Evolutionary conservation across 306 rosid species (phyloP).

Genomic region (Astragalus membranaceus): DNA sequence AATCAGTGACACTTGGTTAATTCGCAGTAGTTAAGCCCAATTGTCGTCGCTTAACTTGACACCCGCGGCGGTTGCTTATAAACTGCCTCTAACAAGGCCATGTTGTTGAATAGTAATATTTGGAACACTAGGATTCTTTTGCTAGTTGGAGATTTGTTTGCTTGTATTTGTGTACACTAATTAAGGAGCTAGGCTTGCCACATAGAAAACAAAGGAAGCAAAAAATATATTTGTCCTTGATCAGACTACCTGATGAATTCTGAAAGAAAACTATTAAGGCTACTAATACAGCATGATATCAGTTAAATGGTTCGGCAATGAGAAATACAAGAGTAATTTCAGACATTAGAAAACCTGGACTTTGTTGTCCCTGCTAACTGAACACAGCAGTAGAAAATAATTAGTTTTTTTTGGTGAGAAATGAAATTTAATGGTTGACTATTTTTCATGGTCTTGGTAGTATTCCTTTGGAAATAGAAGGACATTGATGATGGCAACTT

Average conservation of each 20-base stretch:
- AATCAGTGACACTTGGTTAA: no score
- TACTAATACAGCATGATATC: no score
- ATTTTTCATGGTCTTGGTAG: no score
- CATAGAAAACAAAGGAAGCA: not conserved
- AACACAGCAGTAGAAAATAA: no score
- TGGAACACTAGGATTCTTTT: not conserved
- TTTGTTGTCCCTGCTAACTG: no score
- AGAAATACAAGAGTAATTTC: no score
- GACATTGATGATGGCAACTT: not conserved
- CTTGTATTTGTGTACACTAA: not conserved
- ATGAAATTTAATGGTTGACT: no score
- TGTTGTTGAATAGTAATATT: not conserved
- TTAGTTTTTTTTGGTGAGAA: slow-evolving; percentile 38
- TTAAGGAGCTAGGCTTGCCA: not conserved
- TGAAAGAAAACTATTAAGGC: not conserved
- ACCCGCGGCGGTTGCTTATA: no score
- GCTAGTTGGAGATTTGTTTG: not conserved
- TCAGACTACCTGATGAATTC: not conserved
- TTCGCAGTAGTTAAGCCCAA: no score
- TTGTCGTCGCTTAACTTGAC: no score
- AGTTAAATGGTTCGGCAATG: not conserved
- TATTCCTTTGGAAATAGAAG: no score
- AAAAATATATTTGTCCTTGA: not conserved
- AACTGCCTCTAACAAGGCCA: not conserved
- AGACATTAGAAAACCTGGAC: no score